Base-by-base conservation (phyloP, 805 yeast species). In the Pichia scutulata region DNA sequence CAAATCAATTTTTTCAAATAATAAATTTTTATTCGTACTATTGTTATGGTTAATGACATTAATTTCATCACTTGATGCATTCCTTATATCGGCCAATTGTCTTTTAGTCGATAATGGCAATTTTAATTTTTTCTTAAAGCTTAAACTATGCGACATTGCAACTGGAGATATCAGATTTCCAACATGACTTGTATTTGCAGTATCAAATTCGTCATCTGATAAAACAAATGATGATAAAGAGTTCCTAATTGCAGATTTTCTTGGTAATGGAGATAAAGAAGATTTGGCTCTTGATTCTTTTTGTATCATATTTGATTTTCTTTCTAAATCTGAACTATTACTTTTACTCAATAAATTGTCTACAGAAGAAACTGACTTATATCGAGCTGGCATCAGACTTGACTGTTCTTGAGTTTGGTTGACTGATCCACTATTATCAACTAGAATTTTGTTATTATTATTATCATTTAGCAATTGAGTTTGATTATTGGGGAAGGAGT, bases 401-500 rank as follows among this genome's bases (percentile, higher is more conserved):
- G 22, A 18, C 10, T 21, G 23, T 18, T 25, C 21, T 25, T 26
- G 16, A 21, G 4, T 2, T 12, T 25, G 22, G 9, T 33, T 33
- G 10, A 33, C 2, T 33, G 37, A n/a, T 33, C 37, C 37, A 33
- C 5, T 21, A 13, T 28, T 28, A 14, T 33, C 40, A 24, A 23
- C 13, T 22, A 44, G 6, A 12, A 37, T 14, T 3, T 23, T 37
- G 14, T 37, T 37, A 21, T 37, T 37, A 13, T 36, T 26, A 9
- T 43, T 33, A 21, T 50, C 50, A 26, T 16, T 39, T 16, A 23
- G 41, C 18, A 46, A 24, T 28, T 39, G 44, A 1, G 52, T 50
- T 36, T 50, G 47, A 33, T 50, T 46, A 40, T 50, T 50, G 1
- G 57, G 57, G n/a, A 68, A 68, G 44, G 58, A 50, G 21, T 65